Percentiles rank a stretch among this genome's conserved stretches.
Conservation (phyloP, 2,329 filamentous ascomycete genomes). For the Trichoderma aggressivum region DNA sequence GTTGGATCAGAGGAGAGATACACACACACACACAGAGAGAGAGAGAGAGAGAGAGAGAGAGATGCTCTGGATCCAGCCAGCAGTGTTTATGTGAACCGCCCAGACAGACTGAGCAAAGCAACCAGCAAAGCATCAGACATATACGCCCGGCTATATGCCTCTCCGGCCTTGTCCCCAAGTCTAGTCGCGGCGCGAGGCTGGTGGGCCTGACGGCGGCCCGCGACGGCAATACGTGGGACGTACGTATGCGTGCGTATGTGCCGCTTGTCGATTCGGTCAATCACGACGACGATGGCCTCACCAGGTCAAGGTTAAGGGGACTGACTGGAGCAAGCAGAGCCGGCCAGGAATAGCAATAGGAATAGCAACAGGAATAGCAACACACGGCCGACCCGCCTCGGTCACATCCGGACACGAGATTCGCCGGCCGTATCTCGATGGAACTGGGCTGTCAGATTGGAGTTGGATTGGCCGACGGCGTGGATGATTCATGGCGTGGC, state of each 20-base stretch:
- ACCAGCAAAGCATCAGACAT: background rate
- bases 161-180: background rate
- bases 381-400: background rate
- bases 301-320: background rate
- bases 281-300: background rate
- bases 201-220: background rate
- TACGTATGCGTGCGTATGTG: background rate
- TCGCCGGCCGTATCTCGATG: background rate
- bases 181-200: background rate
- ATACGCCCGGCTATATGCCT: background rate
- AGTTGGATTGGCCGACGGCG: background rate
- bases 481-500: background rate
- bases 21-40: too few relatives aligned
- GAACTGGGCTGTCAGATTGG: background rate
- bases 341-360: background rate
- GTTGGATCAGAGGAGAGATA: background rate
- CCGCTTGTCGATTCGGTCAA: background rate
- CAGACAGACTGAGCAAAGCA: background rate
- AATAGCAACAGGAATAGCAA: background rate
- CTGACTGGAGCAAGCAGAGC: background rate
- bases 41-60: background rate
- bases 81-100: background rate
- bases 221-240: background rate
- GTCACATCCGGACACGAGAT: slow-evolving; percentile 3
- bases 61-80: background rate